Conservation (phyloP, 306 rosid species). For the Vicia sativa region DNA sequence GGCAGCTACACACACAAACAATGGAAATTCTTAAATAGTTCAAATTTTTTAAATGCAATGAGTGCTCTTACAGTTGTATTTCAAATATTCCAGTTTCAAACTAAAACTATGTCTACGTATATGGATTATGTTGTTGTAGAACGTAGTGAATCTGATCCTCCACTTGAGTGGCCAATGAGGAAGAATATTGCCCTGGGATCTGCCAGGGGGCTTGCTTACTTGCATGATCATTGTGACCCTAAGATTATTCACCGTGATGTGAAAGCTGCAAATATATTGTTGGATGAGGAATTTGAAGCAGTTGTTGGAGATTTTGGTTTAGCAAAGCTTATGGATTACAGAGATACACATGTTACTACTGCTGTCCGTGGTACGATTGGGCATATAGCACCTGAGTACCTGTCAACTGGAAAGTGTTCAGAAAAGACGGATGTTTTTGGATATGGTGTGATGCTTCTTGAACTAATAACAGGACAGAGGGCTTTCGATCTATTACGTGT, state of each 20-base stretch:
- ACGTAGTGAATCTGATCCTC: slow-evolving; percentile 54
- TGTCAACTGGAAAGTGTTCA: slow-evolving; percentile 94
- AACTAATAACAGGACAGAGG: slow-evolving; percentile 93
- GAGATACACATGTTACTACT: slow-evolving; percentile 95
- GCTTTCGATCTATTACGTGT: slow-evolving; percentile 97
- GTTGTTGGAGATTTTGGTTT: slow-evolving; percentile 97
- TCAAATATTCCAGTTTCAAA: slow-evolving; percentile 4
- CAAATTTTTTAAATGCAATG: slow-evolving; percentile 17
- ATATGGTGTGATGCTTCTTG: slow-evolving; percentile 98
- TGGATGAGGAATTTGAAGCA: slow-evolving; percentile 94
- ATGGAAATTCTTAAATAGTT: background rate
- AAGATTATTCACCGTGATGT: slow-evolving; percentile 96
- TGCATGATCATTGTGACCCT: slow-evolving; percentile 97
- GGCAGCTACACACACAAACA: background rate
- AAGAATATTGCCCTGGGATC: slow-evolving; percentile 77
- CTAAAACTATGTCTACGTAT: slow-evolving; percentile 18
- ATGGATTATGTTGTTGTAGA: slow-evolving; percentile 57
- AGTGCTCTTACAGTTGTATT: slow-evolving; percentile 16
- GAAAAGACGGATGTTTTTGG: slow-evolving; percentile 98
- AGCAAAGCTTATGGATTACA: slow-evolving; percentile 96
- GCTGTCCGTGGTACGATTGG: slow-evolving; percentile 98
- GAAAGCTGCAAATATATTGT: slow-evolving; percentile 92
- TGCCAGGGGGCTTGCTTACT: slow-evolving; percentile 94
- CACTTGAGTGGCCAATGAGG: slow-evolving; percentile 77
- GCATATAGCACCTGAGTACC: slow-evolving; percentile 94